Conservation (phyloP, 345 rosid species). For the Salix exigua region DNA sequence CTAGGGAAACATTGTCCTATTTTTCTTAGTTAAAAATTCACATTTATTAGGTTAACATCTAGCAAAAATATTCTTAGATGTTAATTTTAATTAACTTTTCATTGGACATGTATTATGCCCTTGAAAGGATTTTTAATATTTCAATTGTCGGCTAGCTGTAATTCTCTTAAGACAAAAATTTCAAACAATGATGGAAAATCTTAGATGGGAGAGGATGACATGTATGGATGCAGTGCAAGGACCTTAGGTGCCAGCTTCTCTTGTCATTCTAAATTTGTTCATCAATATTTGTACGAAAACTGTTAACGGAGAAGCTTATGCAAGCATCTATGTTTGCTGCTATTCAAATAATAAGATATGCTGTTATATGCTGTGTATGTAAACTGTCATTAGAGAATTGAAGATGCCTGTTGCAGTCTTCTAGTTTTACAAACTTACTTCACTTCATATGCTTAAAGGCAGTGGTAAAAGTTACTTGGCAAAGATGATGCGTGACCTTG, state of each 20-base stretch:
- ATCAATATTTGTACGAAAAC: not conserved
- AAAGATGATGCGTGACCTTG: conserved; percentile 81
- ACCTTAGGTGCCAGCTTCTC: not conserved
- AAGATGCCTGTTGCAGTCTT: not conserved
- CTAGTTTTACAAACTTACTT: not conserved
- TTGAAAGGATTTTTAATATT: not conserved
- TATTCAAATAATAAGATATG: not conserved
- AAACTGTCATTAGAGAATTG: not conserved
- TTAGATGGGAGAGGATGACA: not conserved
- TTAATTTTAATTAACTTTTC: not conserved
- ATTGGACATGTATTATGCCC: not conserved
- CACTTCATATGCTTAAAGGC: conserved; percentile 39
- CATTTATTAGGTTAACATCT: not conserved
- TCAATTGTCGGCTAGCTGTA: not conserved
- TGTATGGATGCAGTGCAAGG: not conserved
- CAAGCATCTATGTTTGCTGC: not conserved
- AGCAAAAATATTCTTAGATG: not conserved
- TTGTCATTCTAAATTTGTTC: not conserved
- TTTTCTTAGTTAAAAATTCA: not conserved
- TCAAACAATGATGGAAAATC: not conserved
- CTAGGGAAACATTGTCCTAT: not conserved
- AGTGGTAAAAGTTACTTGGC: conserved; percentile 98
- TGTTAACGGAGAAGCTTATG: not conserved
- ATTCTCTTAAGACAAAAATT: not conserved
- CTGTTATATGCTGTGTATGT: not conserved